phyloP scores from a whole-genome alignment of 257 asterid species.

The Solanum pimpinellifolium region DNA sequence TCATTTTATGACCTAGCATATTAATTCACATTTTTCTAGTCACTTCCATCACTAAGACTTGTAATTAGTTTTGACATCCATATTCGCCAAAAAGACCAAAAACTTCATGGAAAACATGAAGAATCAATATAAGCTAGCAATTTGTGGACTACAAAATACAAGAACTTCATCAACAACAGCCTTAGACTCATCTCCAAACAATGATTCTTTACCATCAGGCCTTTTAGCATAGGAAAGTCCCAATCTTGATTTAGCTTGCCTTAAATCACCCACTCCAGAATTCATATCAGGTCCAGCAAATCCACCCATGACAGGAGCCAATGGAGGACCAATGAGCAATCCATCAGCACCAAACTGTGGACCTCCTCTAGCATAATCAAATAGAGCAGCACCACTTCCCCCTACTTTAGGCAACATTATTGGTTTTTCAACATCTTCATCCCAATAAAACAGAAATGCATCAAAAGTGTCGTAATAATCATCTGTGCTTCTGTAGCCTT shows the following conservation, averaged over 20 bases:
- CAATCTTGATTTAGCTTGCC: constrained; percentile 75
- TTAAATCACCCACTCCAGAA: constrained; percentile 70
- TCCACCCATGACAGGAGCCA: constrained; percentile 92
- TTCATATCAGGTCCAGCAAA: constrained; percentile 87
- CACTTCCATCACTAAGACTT: background rate
- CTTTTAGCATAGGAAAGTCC: constrained; percentile 83
- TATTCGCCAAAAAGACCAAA: background rate
- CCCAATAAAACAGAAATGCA: constrained; percentile 79
- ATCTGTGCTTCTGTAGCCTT: constrained; percentile 87
- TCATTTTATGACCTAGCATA: background rate
- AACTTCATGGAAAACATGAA: background rate
- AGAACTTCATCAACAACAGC: constrained; percentile 51
- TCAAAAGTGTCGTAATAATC: constrained; percentile 79
- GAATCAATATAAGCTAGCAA: constrained; percentile 63
- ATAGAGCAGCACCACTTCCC: constrained; percentile 91
- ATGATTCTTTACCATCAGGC: constrained; percentile 67
- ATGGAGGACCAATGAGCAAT: constrained; percentile 74
- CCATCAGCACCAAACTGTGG: constrained; percentile 96
- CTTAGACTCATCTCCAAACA: constrained; percentile 69
- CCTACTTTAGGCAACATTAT: constrained; percentile 65
- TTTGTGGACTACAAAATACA: constrained; percentile 82
- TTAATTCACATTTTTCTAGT: background rate
- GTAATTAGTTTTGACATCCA: background rate
- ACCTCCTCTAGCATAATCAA: constrained; percentile 89
- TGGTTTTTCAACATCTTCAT: constrained; percentile 12